These are phyloP conservation scores for Pythium brachiatum DNA, from an alignment of 352 stramenopile genomes.

Conservation along the genomic window DNA sequence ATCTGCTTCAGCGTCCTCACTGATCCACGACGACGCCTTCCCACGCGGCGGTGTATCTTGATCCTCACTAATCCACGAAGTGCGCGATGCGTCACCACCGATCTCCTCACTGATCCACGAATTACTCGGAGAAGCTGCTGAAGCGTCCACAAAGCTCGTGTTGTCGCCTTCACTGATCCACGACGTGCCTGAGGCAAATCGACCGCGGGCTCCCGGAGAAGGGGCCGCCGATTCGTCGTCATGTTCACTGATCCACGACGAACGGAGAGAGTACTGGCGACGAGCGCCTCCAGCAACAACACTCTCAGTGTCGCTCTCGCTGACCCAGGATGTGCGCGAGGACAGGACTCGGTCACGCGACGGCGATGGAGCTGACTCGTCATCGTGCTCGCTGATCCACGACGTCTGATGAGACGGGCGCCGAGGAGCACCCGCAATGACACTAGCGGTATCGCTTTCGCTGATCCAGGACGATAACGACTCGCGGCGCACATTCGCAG, in stretches of 20 bases:
- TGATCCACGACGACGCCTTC: not conserved
- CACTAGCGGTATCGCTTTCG: conserved; percentile 10
- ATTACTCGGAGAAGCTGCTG: not conserved
- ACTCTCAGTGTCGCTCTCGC: conserved; percentile 2
- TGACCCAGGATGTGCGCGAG: conserved; percentile 5
- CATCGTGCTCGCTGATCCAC: conserved; percentile 3
- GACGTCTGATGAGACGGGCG: not conserved
- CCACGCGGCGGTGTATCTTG: not conserved
- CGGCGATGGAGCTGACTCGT: not conserved
- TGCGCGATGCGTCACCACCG: not conserved
- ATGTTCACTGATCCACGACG: conserved; percentile 3
- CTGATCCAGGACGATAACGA: conserved; percentile 15
- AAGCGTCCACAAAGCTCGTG: not conserved
- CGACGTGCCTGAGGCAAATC: not conserved
- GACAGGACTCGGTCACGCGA: not conserved
- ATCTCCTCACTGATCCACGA: conserved; percentile 17
- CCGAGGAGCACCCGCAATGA: not conserved
- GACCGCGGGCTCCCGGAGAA: not conserved
- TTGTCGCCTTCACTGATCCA: conserved; percentile 11
- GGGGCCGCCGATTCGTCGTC: not conserved
- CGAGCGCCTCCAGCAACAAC: not conserved
- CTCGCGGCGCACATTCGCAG: conserved; percentile 3
- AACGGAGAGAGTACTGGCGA: not conserved
- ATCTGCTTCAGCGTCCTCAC: not conserved
- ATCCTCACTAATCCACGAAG: conserved; percentile 17